Conservation (phyloP, 495 filamentous ascomycete species). For the Aspergillus hancockii region DNA sequence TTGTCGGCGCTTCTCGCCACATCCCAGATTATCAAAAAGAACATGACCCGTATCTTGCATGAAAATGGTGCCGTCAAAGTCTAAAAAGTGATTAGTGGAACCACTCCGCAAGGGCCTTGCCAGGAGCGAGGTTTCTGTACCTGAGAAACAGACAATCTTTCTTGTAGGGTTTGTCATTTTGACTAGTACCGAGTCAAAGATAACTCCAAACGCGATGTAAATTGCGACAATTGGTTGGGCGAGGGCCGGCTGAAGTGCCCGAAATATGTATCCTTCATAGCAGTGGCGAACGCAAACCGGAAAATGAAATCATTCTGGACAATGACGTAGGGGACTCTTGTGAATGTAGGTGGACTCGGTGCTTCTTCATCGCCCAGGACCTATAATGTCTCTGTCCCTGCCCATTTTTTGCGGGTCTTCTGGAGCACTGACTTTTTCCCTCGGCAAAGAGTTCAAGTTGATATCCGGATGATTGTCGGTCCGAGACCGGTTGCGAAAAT, state of each 20-base stretch:
- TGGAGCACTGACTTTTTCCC: not conserved
- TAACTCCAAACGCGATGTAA: not conserved
- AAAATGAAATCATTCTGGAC: not conserved
- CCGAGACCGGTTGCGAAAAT: not conserved
- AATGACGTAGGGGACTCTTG: not conserved
- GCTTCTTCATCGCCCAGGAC: not conserved
- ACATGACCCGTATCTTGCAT: constrained; percentile 79
- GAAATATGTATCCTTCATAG: not conserved
- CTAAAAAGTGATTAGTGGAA: constrained; percentile 28
- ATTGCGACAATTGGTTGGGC: not conserved
- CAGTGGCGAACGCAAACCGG: constrained; percentile 1
- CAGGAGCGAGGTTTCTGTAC: constrained; percentile 4
- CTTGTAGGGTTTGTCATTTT: constrained; percentile 12
- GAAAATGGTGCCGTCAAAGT: constrained; percentile 79
- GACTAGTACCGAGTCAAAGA: no score
- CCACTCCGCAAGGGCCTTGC: not conserved
- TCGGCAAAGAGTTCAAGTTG: not conserved
- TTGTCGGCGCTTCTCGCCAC: constrained; percentile 55
- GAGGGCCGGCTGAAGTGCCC: not conserved
- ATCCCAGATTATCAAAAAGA: constrained; percentile 68
- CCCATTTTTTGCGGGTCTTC: not conserved
- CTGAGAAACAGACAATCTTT: constrained; percentile 25
- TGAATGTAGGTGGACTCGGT: not conserved
- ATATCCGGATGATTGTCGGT: not conserved
- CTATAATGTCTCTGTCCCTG: not conserved